Evolutionary conservation across 1,139 yeast species (phyloP).

Genomic region (Candida tropicalis): DNA sequence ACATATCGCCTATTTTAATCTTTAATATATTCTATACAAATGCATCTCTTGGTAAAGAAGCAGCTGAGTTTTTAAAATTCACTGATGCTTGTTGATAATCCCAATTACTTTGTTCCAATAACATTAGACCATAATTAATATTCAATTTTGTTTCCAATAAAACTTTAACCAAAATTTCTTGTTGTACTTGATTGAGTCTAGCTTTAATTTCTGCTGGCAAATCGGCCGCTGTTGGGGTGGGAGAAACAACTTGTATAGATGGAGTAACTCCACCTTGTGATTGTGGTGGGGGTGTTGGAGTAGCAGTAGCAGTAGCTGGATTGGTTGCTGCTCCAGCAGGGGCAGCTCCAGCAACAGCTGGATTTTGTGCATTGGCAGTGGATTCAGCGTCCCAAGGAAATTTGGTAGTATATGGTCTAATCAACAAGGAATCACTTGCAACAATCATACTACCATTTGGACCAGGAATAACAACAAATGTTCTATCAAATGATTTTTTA

Average conservation of each 20-base stretch:
- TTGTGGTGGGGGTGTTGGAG: constrained; percentile 12
- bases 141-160: constrained; percentile 76
- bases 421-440: constrained; percentile 77
- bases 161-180: constrained; percentile 65
- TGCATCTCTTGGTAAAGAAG: constrained; percentile 48
- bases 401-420: constrained; percentile 63
- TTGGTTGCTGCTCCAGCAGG: constrained; percentile 9
- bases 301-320: constrained; percentile 42
- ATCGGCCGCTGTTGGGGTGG: constrained; percentile 37
- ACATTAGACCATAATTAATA: constrained; percentile 77
- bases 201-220: constrained; percentile 58
- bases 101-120: constrained; percentile 90
- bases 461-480: constrained; percentile 77
- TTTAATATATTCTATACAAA: constrained; percentile 19
- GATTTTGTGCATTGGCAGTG: constrained; percentile 5
- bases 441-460: constrained; percentile 71
- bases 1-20: background rate
- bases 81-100: constrained; percentile 69
- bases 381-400: constrained; percentile 55
- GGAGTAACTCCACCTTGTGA: constrained; percentile 13
- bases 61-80: constrained; percentile 68
- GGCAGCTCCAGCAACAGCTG: constrained; percentile 14
- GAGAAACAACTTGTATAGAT: constrained; percentile 9
- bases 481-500: constrained; percentile 83
- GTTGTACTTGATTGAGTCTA: constrained; percentile 54